These are phyloP conservation scores for Penicillium tannophilum DNA, from an alignment of 495 filamentous ascomycete genomes.

Conservation along the genomic window DNA sequence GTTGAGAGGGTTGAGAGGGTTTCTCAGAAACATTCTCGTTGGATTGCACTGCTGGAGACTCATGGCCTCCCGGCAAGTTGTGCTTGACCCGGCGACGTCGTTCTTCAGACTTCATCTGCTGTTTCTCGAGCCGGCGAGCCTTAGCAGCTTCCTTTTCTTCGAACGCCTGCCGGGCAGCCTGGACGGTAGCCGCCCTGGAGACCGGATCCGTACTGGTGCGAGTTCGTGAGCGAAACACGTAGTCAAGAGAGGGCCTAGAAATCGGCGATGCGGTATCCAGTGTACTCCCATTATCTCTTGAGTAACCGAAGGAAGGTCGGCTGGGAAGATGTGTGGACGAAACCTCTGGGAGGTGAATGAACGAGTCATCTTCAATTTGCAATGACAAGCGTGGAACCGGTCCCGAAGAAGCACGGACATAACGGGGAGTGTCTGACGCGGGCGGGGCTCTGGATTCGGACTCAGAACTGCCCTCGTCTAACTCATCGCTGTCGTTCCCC, in stretches of 20 bases:
- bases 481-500: conserved; percentile 48
- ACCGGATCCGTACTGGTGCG: conserved; percentile 50
- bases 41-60: conserved; percentile 13
- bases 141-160: conserved; percentile 62
- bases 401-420: conserved; percentile 30
- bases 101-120: conserved; percentile 53
- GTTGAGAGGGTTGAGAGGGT: conserved; percentile 8
- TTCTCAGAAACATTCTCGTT: conserved; percentile 22
- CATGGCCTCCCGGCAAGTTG: conserved; percentile 18
- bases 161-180: conserved; percentile 58
- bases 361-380: conserved; percentile 52
- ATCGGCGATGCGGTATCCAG: conserved; percentile 51
- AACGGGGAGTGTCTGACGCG: conserved; percentile 30
- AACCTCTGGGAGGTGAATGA: conserved; percentile 45
- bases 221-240: conserved; percentile 53
- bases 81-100: conserved; percentile 39
- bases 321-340: conserved; percentile 53
- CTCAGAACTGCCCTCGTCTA: conserved; percentile 37
- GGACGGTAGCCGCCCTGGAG: conserved; percentile 55
- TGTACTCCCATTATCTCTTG: conserved; percentile 44
- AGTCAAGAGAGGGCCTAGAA: conserved; percentile 59
- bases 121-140: conserved; percentile 55
- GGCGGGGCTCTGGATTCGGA: conserved; percentile 26
- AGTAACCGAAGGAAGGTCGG: conserved; percentile 52
- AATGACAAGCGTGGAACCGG: conserved; percentile 43